Percentiles rank a stretch among this genome's conserved stretches.
phyloP scores from a whole-genome alignment of 2,329 filamentous ascomycete genomes.

The Diaporthe humulicola region DNA sequence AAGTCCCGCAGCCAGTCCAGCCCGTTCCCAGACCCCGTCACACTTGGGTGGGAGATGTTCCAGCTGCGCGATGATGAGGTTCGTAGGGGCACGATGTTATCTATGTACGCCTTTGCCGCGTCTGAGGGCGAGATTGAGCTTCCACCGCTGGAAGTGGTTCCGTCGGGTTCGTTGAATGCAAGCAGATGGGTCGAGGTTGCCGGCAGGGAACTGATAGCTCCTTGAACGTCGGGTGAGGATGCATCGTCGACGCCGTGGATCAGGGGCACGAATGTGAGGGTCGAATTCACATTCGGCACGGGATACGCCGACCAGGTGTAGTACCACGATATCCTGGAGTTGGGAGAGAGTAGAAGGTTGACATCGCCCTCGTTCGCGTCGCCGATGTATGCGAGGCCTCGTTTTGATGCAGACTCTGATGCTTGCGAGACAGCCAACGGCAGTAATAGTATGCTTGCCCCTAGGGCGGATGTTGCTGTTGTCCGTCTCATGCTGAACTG shows the following conservation, averaged over 20 bases:
- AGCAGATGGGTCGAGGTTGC: conserved; percentile 54
- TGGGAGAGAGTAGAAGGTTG: conserved; percentile 51
- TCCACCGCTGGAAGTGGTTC: conserved; percentile 54
- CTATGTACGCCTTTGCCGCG: conserved; percentile 53
- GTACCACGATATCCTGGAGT: conserved; percentile 57
- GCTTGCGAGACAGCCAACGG: neutral
- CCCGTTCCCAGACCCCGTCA: conserved; percentile 54
- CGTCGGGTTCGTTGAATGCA: conserved; percentile 59
- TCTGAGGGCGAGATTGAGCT: conserved; percentile 54
- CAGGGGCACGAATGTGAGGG: conserved; percentile 53
- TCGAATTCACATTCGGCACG: conserved; percentile 43
- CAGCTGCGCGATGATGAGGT: conserved; percentile 45
- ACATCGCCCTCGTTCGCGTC: conserved; percentile 48
- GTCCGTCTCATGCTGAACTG: conserved; percentile 8
- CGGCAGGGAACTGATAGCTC: conserved; percentile 47
- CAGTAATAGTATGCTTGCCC: neutral
- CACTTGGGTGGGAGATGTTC: conserved; percentile 56
- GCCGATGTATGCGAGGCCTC: conserved; percentile 46
- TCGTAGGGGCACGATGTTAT: conserved; percentile 53
- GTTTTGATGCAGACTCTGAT: conserved; percentile 42
- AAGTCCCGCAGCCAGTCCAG: conserved; percentile 56
- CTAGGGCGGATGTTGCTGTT: conserved; percentile 23
- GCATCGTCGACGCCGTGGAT: conserved; percentile 54
- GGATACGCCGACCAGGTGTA: conserved; percentile 57
- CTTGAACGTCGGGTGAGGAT: conserved; percentile 44